Base-by-base conservation (phyloP, 306 rosid genomes). In the Malus orientalis region DNA sequence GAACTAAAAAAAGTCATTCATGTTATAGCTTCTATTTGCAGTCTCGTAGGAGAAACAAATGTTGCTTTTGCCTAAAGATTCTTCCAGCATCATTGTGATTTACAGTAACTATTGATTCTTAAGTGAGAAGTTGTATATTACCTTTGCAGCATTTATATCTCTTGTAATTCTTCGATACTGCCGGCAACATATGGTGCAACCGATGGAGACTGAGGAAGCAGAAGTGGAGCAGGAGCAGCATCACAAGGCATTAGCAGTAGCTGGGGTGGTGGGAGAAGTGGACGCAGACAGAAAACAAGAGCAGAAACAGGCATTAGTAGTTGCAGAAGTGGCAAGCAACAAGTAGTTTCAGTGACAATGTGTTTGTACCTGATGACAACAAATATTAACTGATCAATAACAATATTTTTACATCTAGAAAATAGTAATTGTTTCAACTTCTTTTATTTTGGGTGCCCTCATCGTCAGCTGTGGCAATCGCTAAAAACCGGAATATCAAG, bases 81-180 rank as follows among this genome's bases (percentile, higher is more conserved):
- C 55, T 49, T 49, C 55, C 18, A 49, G 55, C 55, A 14, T 49
- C 60, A 54, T 1, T 54, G 25, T 18, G 60, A 18, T 2, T 54
- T 11, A 20, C 11, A 20, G 4, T 11, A 59, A 53, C 19, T 29
- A 20, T 19, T 72, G 78, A 68, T 66, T 79, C 77, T 83, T 47
- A 30, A 59, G 47, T 19, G 18, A 40, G 30, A n/a, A 55, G 20
- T 14, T 8, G 3, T 33, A 6, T 22, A 2, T 69, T 71, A 32
- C 64, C 18, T 71, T 64, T 81, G 84, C 98, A 94, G 96, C 89
- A 71, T 95, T 95, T 78, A 83, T 91, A 75, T 76, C 80, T 83
- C 81, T 95, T 22, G 99, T 95, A 44, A 75, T 89, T 71, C 76
- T 90, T 60, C 86, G 88, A 76, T 84, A 83, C 57, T 78, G 82